Conservation (phyloP, 345 rosid genomes). For the Salix brachista region DNA sequence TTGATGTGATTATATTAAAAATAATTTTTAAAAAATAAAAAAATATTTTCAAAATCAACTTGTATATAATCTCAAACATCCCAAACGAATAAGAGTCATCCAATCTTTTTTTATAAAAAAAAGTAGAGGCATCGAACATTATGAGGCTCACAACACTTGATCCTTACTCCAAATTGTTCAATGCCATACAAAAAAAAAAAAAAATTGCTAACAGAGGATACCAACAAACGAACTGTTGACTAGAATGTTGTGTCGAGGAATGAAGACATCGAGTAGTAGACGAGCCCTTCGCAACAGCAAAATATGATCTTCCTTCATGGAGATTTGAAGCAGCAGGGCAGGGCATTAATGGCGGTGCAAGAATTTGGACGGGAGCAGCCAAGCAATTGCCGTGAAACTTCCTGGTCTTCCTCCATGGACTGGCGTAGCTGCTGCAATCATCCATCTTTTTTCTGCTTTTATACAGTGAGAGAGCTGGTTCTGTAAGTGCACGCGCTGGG, state of each 20-base stretch:
- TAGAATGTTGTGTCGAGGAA: too few relatives aligned
- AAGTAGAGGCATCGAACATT: not conserved
- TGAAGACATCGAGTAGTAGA: too few relatives aligned
- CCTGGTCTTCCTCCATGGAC: conserved; percentile 9
- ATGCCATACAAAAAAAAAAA: not conserved
- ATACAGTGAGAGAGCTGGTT: not conserved
- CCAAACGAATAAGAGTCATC: too few relatives aligned
- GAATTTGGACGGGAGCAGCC: not conserved
- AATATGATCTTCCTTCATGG: not conserved
- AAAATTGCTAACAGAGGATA: not conserved
- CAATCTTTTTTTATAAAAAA: too few relatives aligned
- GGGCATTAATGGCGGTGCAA: not conserved
- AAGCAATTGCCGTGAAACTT: conserved; percentile 48
- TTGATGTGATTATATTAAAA: too few relatives aligned
- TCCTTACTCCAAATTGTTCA: not conserved
- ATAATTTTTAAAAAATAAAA: too few relatives aligned
- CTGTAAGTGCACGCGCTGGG: conserved; percentile 4
- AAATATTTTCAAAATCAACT: too few relatives aligned
- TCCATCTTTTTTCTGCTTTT: not conserved
- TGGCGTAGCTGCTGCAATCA: not conserved
- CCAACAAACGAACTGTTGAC: not conserved
- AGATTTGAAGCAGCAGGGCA: too few relatives aligned
- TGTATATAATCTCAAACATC: too few relatives aligned
- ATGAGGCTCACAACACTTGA: not conserved
- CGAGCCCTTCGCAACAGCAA: not conserved